These are phyloP conservation scores for Diaporthe citriasiana DNA, from an alignment of 2,329 filamentous ascomycete genomes.

Conservation along the genomic window DNA sequence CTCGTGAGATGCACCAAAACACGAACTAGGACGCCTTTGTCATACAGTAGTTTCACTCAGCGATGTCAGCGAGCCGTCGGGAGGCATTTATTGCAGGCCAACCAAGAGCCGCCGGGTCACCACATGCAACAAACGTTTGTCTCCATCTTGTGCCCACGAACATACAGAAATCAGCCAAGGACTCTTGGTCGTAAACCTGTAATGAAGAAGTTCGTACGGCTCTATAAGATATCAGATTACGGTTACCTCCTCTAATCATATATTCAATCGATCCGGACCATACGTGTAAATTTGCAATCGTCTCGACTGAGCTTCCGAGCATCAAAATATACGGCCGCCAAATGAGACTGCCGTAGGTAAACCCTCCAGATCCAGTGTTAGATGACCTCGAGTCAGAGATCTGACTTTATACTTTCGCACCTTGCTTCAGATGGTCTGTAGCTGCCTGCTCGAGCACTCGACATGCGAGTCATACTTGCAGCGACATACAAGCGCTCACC, in stretches of 20 bases:
- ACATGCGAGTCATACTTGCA: slow-evolving; percentile 14
- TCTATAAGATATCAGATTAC: too few species aligned
- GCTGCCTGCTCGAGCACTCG: slow-evolving; percentile 7
- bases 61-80: too few species aligned
- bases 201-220: too few species aligned
- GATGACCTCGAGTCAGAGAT: not conserved
- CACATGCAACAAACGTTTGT: too few species aligned
- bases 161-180: too few species aligned
- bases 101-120: not conserved
- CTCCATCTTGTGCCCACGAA: too few species aligned
- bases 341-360: not conserved
- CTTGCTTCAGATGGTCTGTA: not conserved
- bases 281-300: not conserved
- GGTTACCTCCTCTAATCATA: too few species aligned
- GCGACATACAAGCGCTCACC: not conserved
- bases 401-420: slow-evolving; percentile 3
- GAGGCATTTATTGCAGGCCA: not conserved
- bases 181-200: too few species aligned
- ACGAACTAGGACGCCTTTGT: not conserved
- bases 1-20: not conserved
- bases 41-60: not conserved
- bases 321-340: too few species aligned
- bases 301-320: not conserved
- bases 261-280: too few species aligned
- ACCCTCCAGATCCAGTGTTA: not conserved